Conservation (phyloP, 1,139 yeast species). For the Taphrina wiesneri region DNA sequence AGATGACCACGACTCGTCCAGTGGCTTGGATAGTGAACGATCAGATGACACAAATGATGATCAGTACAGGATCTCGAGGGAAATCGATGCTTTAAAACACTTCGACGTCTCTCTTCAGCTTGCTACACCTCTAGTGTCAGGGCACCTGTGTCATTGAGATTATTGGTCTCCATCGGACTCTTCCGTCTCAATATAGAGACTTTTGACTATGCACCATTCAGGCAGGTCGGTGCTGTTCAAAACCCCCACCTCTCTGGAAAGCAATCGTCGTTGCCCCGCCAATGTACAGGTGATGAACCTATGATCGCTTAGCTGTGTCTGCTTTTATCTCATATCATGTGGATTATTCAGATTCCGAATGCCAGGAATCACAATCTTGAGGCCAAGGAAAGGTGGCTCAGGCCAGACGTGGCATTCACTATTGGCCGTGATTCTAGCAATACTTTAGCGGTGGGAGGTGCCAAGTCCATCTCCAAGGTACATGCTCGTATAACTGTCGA, state of each 20-base stretch:
- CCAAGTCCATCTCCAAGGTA: slow-evolving; percentile 21
- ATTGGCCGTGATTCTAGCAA: slow-evolving; percentile 10
- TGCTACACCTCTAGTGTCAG: too few species aligned
- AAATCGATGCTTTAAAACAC: too few species aligned
- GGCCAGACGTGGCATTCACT: slow-evolving; percentile 8
- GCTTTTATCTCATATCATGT: background rate
- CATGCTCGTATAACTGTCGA: slow-evolving; percentile 15
- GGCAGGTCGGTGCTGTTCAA: background rate
- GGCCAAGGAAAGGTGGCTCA: background rate
- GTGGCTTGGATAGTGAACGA: too few species aligned
- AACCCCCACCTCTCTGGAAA: too few species aligned
- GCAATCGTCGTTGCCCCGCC: background rate
- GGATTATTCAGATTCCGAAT: slow-evolving; percentile 15
- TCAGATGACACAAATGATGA: too few species aligned
- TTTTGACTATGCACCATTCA: too few species aligned
- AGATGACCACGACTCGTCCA: too few species aligned
- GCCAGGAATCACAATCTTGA: background rate
- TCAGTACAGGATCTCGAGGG: too few species aligned
- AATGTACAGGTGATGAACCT: background rate
- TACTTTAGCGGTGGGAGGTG: slow-evolving; percentile 1
- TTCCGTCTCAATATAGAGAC: too few species aligned
- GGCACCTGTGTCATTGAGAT: too few species aligned
- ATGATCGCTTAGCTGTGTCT: background rate
- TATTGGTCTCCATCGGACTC: too few species aligned
- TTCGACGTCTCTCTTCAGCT: too few species aligned